A percentile compares a stretch with the other conserved stretches of the same genome.
phyloP scores from a whole-genome alignment of 768 basidiomycete genomes.

The Boletus reticulatus region DNA sequence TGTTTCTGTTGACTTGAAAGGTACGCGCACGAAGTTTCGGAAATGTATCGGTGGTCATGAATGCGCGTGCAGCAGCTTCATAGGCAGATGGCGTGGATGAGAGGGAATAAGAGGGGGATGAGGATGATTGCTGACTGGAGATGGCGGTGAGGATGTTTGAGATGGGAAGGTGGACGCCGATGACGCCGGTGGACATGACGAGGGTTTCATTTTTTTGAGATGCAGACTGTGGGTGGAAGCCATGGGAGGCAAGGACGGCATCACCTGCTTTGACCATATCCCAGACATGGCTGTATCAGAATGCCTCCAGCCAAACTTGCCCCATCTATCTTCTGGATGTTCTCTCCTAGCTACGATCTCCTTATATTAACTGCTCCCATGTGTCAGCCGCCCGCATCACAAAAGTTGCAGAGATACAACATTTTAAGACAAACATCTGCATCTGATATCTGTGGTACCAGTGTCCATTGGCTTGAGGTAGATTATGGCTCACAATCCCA shows the following conservation, averaged over 20 bases:
- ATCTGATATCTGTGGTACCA: too few relatives aligned
- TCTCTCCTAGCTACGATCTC: too few relatives aligned
- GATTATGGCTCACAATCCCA: too few relatives aligned
- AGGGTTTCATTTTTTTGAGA: conserved; percentile 54
- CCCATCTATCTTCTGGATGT: too few relatives aligned
- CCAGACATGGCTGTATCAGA: too few relatives aligned
- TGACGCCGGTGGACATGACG: conserved; percentile 98
- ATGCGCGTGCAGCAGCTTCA: conserved; percentile 83
- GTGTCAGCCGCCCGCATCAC: too few relatives aligned
- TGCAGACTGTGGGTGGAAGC: conserved; percentile 10
- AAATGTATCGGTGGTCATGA: conserved; percentile 99
- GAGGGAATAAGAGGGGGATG: conserved; percentile 40
- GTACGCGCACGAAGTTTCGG: conserved; percentile 85
- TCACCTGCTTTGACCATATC: conserved; percentile 82
- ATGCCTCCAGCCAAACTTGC: too few relatives aligned
- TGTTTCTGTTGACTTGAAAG: conserved; percentile 67
- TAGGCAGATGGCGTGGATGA: conserved; percentile 69
- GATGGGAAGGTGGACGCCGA: conserved; percentile 93
- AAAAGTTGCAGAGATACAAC: too few relatives aligned
- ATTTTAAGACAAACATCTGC: too few relatives aligned
- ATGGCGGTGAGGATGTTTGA: conserved; percentile 75
- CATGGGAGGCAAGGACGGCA: conserved; percentile 45
- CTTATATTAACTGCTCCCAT: too few relatives aligned
- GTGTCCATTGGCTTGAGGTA: too few relatives aligned
- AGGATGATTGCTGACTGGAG: conserved; percentile 38